A percentile compares a stretch with the other conserved stretches of the same genome.
Conservation (phyloP, 495 filamentous ascomycete genomes). For the Hypomontagnella monticulosa region DNA sequence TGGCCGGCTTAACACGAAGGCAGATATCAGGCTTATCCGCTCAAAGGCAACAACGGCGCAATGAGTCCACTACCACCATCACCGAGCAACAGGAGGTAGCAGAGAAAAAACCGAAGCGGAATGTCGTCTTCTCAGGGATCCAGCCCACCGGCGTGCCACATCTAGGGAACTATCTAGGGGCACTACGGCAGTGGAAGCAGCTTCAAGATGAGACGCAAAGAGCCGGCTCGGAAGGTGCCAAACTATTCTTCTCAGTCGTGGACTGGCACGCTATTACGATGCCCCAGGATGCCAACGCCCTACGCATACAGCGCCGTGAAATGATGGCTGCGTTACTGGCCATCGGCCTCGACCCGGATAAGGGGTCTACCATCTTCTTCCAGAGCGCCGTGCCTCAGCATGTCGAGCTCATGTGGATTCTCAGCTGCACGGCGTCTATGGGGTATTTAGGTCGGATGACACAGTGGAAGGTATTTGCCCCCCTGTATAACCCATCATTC, state of each 20-base stretch:
- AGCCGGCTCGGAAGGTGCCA: conserved; percentile 59
- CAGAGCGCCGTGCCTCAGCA: conserved; percentile 82
- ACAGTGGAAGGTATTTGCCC: conserved; percentile 87
- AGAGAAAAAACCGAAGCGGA: conserved; percentile 4
- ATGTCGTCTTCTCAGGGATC: conserved; percentile 89
- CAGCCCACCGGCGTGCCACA: conserved; percentile 97
- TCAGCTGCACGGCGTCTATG: conserved; percentile 87
- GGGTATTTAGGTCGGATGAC: conserved; percentile 95
- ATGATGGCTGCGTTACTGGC: conserved; percentile 83
- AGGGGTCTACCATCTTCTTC: conserved; percentile 78
- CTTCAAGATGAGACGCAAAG: conserved; percentile 71
- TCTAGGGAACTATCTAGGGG: conserved; percentile 94
- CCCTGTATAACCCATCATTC: not conserved
- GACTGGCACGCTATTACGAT: conserved; percentile 93
- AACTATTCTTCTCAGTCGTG: conserved; percentile 83
- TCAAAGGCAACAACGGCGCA: conserved; percentile 22
- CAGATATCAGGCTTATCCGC: conserved; percentile 10
- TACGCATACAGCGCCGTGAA: conserved; percentile 73
- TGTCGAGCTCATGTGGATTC: conserved; percentile 93
- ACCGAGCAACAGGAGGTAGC: not conserved
- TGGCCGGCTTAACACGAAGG: conserved; percentile 27
- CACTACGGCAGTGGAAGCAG: conserved; percentile 84
- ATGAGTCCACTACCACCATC: conserved; percentile 16
- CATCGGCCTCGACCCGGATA: conserved; percentile 79
- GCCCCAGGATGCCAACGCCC: conserved; percentile 65